Evolutionary conservation across 768 basidiomycete species (phyloP), one percentile per base, ranked within the genome.

Genomic region (Candolleomyces eurysporus): DNA sequence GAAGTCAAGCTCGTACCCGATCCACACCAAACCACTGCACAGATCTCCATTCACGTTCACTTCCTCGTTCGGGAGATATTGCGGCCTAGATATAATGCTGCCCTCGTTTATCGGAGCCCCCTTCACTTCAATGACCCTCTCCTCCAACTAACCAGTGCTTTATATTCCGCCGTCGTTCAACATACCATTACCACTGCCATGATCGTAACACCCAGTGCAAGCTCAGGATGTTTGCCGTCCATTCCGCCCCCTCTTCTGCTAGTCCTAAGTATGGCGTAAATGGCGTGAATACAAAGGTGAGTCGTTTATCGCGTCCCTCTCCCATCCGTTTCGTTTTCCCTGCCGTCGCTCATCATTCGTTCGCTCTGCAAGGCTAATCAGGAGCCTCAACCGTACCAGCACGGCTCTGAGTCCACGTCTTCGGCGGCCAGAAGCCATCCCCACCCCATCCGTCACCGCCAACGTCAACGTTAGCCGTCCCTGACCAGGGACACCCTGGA

Each of bases 151-250:
- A 31, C 58, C 55, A 36, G 36, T n/a, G n/a, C n/a, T n/a, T n/a
- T n/a, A n/a, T n/a, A n/a, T n/a, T n/a, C n/a, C n/a, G n/a, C n/a
- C n/a, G n/a, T n/a, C n/a, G n/a, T n/a, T n/a, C n/a, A n/a, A n/a
- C n/a, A n/a, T n/a, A n/a, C n/a, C n/a, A n/a, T n/a, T n/a, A n/a
- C n/a, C n/a, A n/a, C n/a, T n/a, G n/a, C n/a, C n/a, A n/a, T n/a
- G n/a, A n/a, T n/a, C n/a, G n/a, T n/a, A n/a, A n/a, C n/a, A n/a
- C n/a, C n/a, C n/a, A n/a, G n/a, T 21, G 45, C 31, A 16, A 48
- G 64, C 52, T 51, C 61, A 66, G 60, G 61, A 74, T 75, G 72
- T 73, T 73, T 61, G 64, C 73, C 54, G 65, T 72, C 51, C 67
- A 73, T 58, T 68, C 72, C 42, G 67, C 64, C 45, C 60, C 63